Conservation (phyloP, 2,329 filamentous ascomycete species). For the Cryphonectria nitschkei region DNA sequence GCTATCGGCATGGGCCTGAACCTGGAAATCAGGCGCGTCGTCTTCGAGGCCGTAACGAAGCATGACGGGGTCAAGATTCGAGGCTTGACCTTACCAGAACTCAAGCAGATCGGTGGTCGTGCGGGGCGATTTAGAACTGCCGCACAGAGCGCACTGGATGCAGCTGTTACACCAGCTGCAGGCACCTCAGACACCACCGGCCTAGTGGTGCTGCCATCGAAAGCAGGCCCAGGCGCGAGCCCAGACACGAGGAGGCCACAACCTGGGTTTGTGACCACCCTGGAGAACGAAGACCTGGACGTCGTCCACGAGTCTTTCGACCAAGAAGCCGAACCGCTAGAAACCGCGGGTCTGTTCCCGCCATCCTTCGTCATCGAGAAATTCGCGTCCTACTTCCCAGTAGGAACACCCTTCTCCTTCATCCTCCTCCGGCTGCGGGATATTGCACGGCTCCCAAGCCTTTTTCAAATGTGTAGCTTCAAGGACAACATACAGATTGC, state of each 20-base stretch:
- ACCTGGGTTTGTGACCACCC: slow-evolving; percentile 76
- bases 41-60: slow-evolving; percentile 82
- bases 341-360: slow-evolving; percentile 73
- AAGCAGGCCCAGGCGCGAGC: slow-evolving; percentile 21
- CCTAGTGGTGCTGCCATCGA: not conserved
- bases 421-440: slow-evolving; percentile 77
- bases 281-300: slow-evolving; percentile 71
- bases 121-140: slow-evolving; percentile 85
- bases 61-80: slow-evolving; percentile 63
- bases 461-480: slow-evolving; percentile 73
- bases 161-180: slow-evolving; percentile 17
- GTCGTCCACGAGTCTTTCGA: slow-evolving; percentile 66
- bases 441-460: slow-evolving; percentile 63
- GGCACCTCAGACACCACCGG: not conserved
- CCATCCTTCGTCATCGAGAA: slow-evolving; percentile 71
- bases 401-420: slow-evolving; percentile 79
- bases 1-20: slow-evolving; percentile 98
- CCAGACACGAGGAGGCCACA: slow-evolving; percentile 26
- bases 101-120: slow-evolving; percentile 94
- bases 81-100: slow-evolving; percentile 70
- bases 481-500: slow-evolving; percentile 68
- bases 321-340: slow-evolving; percentile 66
- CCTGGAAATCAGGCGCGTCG: slow-evolving; percentile 84
- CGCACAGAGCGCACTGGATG: slow-evolving; percentile 49
- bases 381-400: slow-evolving; percentile 82